phyloP scores from a whole-genome alignment of 805 yeast species.

The Wickerhamiella qilinensis region DNA sequence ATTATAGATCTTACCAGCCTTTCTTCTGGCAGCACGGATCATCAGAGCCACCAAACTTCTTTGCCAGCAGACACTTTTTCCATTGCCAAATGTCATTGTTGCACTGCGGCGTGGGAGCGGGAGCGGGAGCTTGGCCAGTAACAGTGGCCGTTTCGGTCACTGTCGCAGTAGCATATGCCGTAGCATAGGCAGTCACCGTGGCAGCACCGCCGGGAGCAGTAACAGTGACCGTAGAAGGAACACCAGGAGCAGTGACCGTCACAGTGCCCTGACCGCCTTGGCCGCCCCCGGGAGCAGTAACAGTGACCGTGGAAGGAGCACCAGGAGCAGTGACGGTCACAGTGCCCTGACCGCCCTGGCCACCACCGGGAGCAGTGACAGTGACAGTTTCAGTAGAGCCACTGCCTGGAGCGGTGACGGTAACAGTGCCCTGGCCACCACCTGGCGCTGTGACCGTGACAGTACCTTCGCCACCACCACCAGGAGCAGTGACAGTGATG shows the following conservation, averaged over 20 bases:
- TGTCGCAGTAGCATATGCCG: slow-evolving; percentile 3
- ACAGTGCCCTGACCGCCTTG: not conserved
- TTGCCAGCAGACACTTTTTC: not conserved
- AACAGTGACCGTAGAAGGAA: too few species aligned
- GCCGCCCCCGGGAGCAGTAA: too few species aligned
- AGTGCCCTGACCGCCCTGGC: not conserved
- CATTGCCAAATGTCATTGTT: not conserved
- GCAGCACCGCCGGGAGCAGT: too few species aligned
- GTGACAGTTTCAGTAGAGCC: slow-evolving; percentile 7
- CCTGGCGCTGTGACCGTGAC: not conserved
- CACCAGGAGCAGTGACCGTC: not conserved
- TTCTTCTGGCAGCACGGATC: not conserved
- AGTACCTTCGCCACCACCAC: too few species aligned
- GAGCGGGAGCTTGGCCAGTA: slow-evolving; percentile 2
- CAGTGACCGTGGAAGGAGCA: too few species aligned
- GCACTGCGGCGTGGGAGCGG: not conserved
- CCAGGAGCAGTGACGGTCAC: not conserved
- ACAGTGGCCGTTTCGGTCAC: slow-evolving; percentile 3
- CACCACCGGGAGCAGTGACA: slow-evolving; percentile 6
- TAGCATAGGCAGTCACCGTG: not conserved
- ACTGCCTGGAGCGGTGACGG: slow-evolving; percentile 2
- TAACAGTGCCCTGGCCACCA: slow-evolving; percentile 11
- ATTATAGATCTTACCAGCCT: too few species aligned
- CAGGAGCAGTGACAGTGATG: slow-evolving; percentile 5
- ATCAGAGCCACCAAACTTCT: not conserved